Evolutionary conservation across 768 basidiomycete species (phyloP).

Genomic region (Chalciporus pseudorubinellus): DNA sequence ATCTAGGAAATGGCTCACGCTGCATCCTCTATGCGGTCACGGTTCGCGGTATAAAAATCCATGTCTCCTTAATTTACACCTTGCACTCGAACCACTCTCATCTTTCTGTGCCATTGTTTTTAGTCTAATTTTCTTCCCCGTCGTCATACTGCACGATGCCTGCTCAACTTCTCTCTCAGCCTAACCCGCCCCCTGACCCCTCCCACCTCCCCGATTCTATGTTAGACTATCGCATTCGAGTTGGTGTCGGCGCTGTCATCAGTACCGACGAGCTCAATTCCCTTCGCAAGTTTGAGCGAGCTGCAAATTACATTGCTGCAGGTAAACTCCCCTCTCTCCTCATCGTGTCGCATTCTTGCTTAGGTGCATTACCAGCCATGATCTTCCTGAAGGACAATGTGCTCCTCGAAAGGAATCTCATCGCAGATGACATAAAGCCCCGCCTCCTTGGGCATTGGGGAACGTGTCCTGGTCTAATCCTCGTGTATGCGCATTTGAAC

Average conservation of each 20-base stretch:
- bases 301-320: conserved; percentile 69
- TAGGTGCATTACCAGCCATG: conserved; percentile 51
- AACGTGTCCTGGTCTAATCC: conserved; percentile 73
- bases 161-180: conserved; percentile 51
- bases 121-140: neutral
- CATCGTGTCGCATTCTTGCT: neutral
- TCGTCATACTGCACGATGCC: conserved; percentile 43
- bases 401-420: conserved; percentile 58
- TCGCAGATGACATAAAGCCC: conserved; percentile 71
- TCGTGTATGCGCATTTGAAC: conserved; percentile 72
- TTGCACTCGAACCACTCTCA: neutral
- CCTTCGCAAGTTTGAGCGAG: conserved; percentile 53
- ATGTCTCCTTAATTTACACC: neutral
- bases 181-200: conserved; percentile 69
- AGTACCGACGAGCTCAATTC: conserved; percentile 48
- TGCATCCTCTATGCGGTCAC: neutral
- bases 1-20: neutral
- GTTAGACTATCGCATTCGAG: conserved; percentile 46
- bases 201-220: conserved; percentile 63
- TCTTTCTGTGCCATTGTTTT: neutral
- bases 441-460: conserved; percentile 85
- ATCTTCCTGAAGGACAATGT: conserved; percentile 79
- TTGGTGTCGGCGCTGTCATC: conserved; percentile 48
- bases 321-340: conserved; percentile 38
- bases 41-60: neutral